Percentiles rank a stretch among this genome's conserved stretches.
Conservation (phyloP, 495 filamentous ascomycete genomes). For the Hypoxylon lienhwacheense region DNA sequence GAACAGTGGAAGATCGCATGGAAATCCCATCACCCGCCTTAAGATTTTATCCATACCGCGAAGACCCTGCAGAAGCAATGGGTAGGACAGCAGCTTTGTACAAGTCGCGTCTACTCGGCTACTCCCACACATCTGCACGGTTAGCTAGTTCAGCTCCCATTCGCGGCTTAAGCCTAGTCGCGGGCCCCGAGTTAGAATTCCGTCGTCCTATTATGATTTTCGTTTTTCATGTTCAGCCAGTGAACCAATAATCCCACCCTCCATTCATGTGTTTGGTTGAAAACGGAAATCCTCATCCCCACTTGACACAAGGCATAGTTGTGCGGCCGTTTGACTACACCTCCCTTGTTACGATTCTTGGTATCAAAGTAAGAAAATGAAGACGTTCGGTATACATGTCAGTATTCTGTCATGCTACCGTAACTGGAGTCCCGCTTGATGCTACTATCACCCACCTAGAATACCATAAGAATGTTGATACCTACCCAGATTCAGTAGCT, state of each 20-base stretch:
- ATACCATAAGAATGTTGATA: not conserved
- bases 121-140: not conserved
- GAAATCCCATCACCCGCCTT: slow-evolving; percentile 18
- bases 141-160: slow-evolving; percentile 14
- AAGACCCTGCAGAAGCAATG: slow-evolving; percentile 16
- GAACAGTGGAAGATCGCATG: slow-evolving; percentile 20
- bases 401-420: not conserved
- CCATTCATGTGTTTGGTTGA: slow-evolving; percentile 11
- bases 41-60: slow-evolving; percentile 1
- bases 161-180: slow-evolving; percentile 4
- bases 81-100: slow-evolving; percentile 13
- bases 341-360: not conserved
- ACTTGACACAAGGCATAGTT: slow-evolving; percentile 6
- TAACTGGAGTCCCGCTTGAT: not conserved
- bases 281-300: slow-evolving; percentile 13
- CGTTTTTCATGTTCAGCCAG: not conserved
- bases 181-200: slow-evolving; percentile 3
- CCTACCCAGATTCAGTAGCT: not conserved
- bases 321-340: not conserved
- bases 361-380: not conserved
- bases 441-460: not conserved
- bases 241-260: slow-evolving; percentile 19
- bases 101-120: slow-evolving; percentile 8
- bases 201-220: slow-evolving; percentile 5
- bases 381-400: not conserved